These are phyloP conservation scores for Beauveria asiatica DNA, from an alignment of 2,329 filamentous ascomycete species.

Conservation along the genomic window DNA sequence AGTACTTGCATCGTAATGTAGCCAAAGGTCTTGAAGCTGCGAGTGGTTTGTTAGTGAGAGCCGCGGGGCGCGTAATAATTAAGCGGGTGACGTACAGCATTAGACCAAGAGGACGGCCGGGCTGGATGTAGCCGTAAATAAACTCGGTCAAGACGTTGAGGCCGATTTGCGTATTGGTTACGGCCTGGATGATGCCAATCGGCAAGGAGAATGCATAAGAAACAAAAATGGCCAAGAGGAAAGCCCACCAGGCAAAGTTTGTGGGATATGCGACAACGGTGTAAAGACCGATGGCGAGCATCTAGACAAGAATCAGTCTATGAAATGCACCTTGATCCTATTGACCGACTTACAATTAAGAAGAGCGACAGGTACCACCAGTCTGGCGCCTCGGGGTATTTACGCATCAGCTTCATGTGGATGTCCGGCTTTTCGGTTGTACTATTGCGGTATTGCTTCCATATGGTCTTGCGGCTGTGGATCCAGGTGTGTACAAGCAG, in stretches of 20 bases:
- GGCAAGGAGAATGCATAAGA: slow-evolving; percentile 57
- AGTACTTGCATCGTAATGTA: slow-evolving; percentile 47
- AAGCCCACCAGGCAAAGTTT: slow-evolving; percentile 64
- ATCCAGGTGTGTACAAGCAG: slow-evolving; percentile 61
- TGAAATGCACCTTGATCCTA: background rate
- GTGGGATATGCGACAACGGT: slow-evolving; percentile 55
- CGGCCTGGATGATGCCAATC: slow-evolving; percentile 60
- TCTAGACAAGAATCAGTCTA: slow-evolving; percentile 26
- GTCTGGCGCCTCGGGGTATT: slow-evolving; percentile 53
- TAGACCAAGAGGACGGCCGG: slow-evolving; percentile 60
- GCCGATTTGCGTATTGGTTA: slow-evolving; percentile 62
- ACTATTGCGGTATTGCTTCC: slow-evolving; percentile 52
- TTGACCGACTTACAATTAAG: slow-evolving; percentile 34
- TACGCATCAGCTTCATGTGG: slow-evolving; percentile 56
- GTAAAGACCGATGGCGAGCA: slow-evolving; percentile 44
- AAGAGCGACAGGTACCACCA: slow-evolving; percentile 58
- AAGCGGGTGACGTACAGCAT: slow-evolving; percentile 48
- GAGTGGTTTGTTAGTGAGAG: background rate
- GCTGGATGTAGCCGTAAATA: slow-evolving; percentile 66
- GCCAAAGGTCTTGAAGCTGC: slow-evolving; percentile 54
- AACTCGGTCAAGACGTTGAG: slow-evolving; percentile 71
- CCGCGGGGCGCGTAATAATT: background rate
- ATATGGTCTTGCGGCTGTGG: slow-evolving; percentile 59
- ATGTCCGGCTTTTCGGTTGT: slow-evolving; percentile 53
- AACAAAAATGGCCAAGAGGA: slow-evolving; percentile 57